phyloP scores from a whole-genome alignment of 2,329 filamentous ascomycete species.

The Tolypocladium album region DNA sequence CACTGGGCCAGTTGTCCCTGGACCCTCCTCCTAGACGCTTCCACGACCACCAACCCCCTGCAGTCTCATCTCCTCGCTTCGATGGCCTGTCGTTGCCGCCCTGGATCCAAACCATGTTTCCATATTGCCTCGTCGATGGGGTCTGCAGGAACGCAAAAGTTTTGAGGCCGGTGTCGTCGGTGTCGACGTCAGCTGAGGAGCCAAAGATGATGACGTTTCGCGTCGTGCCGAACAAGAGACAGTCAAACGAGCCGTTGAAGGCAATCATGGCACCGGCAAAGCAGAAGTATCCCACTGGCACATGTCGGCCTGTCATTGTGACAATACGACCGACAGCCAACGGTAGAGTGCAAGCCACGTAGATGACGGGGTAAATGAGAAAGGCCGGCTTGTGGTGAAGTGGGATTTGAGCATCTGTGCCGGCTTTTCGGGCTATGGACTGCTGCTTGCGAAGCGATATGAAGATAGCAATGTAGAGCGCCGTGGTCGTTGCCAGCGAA shows the following conservation, averaged over 20 bases:
- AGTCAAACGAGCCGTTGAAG: slow-evolving; percentile 44
- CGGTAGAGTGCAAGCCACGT: slow-evolving; percentile 57
- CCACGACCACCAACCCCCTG: slow-evolving; percentile 18
- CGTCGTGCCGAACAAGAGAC: slow-evolving; percentile 40
- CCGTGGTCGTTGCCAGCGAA: slow-evolving; percentile 22
- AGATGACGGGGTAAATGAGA: slow-evolving; percentile 58
- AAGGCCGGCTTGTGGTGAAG: slow-evolving; percentile 38
- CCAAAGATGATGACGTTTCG: slow-evolving; percentile 41
- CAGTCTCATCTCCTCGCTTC: slow-evolving; percentile 3
- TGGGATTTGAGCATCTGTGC: slow-evolving; percentile 3
- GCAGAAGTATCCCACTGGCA: slow-evolving; percentile 45
- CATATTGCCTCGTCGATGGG: slow-evolving; percentile 23
- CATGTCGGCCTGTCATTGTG: slow-evolving; percentile 42
- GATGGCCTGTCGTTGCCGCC: slow-evolving; percentile 11
- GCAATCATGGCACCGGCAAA: slow-evolving; percentile 49
- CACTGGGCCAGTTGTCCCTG: slow-evolving; percentile 5
- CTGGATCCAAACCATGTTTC: slow-evolving; percentile 30
- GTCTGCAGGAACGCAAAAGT: slow-evolving; percentile 41
- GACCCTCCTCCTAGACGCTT: slow-evolving; percentile 5
- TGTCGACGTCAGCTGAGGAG: slow-evolving; percentile 21
- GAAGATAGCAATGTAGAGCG: slow-evolving; percentile 31
- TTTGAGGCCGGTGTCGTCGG: slow-evolving; percentile 34
- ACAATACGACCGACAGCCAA: slow-evolving; percentile 54
- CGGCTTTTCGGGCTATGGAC: not conserved
- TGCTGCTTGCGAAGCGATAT: slow-evolving; percentile 21